Conservation (phyloP, 2,329 filamentous ascomycete genomes). For the Dendryphion nanum region DNA sequence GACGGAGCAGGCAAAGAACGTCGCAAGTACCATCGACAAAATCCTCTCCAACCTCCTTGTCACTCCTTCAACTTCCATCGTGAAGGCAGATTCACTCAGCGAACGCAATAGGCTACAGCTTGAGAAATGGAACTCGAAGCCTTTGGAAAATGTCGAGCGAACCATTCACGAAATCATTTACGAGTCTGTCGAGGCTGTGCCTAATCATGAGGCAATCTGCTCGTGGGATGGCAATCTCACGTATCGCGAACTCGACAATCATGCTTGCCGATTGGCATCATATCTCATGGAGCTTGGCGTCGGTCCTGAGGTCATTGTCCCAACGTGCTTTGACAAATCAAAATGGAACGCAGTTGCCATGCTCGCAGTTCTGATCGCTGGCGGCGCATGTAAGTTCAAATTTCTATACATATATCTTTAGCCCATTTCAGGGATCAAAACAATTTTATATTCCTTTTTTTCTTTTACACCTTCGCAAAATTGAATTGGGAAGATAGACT, state of each 20-base stretch:
- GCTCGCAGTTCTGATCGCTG: conserved; percentile 30
- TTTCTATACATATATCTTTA: neutral
- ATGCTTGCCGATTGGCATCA: conserved; percentile 13
- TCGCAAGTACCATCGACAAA: conserved; percentile 20
- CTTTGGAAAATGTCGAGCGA: conserved; percentile 9
- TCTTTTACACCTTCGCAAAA: too few relatives aligned
- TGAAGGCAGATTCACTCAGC: conserved; percentile 12
- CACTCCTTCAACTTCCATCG: conserved; percentile 6
- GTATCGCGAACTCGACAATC: conserved; percentile 18
- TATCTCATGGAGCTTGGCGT: conserved; percentile 18
- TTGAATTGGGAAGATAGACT: too few relatives aligned
- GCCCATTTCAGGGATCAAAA: too few relatives aligned
- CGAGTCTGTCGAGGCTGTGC: conserved; percentile 6
- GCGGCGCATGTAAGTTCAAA: conserved; percentile 24
- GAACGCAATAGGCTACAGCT: conserved; percentile 17
- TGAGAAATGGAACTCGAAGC: conserved; percentile 19
- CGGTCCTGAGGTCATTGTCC: conserved; percentile 23
- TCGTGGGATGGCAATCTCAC: conserved; percentile 28
- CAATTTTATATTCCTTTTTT: too few relatives aligned
- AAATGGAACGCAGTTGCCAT: conserved; percentile 32
- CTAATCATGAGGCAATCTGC: conserved; percentile 18
- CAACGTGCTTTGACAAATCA: conserved; percentile 34
- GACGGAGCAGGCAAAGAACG: conserved; percentile 23
- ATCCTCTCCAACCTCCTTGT: conserved; percentile 12
- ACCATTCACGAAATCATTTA: conserved; percentile 20